These are phyloP conservation scores for Colletotrichum theobromicola DNA, from an alignment of 2,329 filamentous ascomycete genomes.

Conservation along the genomic window DNA sequence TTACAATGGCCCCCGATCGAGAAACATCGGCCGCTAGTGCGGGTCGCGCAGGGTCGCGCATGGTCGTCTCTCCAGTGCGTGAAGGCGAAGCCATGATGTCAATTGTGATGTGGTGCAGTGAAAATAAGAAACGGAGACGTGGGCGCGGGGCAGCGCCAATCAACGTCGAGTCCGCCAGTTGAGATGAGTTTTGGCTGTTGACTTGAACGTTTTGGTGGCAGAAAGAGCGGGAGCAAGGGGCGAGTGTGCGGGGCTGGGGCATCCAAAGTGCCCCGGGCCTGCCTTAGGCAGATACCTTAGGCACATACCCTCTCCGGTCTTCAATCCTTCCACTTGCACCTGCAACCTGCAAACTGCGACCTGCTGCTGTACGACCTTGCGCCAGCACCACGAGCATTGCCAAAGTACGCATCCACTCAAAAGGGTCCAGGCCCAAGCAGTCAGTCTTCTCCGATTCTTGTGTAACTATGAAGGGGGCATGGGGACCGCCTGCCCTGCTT, in stretches of 20 bases:
- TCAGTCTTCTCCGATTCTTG: not conserved
- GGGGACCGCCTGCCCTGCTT: not conserved
- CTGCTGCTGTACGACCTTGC: not conserved
- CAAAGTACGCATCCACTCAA: not conserved
- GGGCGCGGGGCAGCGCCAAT: not conserved
- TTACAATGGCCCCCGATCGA: conserved; percentile 12
- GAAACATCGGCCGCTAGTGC: conserved; percentile 8
- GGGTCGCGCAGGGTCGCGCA: not conserved
- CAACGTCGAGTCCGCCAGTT: not conserved
- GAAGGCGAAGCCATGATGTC: not conserved
- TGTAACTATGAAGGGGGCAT: not conserved
- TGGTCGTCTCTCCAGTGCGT: not conserved
- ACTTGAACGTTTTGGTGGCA: conserved; percentile 1
- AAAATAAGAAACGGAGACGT: not conserved
- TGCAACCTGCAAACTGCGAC: not conserved
- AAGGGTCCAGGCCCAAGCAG: not conserved
- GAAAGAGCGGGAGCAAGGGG: conserved; percentile 10
- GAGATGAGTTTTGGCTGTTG: not conserved
- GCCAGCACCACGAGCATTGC: not conserved
- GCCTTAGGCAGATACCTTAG: too few relatives aligned
- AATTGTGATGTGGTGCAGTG: not conserved
- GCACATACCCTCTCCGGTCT: not conserved
- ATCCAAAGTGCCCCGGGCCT: too few relatives aligned
- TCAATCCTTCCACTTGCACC: not conserved
- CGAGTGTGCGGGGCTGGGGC: not conserved